Evolutionary conservation across 345 rosid genomes (phyloP).

Genomic region (Brassica nigra): DNA sequence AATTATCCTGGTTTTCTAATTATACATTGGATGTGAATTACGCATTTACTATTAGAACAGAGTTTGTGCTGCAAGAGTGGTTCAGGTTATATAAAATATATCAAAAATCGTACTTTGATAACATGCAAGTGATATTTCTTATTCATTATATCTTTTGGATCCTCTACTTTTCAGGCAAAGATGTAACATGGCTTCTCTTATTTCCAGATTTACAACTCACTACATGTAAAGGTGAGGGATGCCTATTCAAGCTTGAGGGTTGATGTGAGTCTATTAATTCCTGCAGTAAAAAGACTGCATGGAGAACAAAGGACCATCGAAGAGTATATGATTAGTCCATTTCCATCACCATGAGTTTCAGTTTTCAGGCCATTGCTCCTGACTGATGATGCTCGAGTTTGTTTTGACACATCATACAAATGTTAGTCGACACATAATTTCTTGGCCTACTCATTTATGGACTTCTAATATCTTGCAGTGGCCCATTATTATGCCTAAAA

Average conservation of each 20-base stretch:
- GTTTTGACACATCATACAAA: too few species aligned
- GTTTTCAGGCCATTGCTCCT: constrained; percentile 60
- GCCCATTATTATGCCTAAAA: too few species aligned
- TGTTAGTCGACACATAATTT: too few species aligned
- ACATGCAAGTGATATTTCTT: neutral
- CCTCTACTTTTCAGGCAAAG: neutral
- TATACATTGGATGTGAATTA: too few species aligned
- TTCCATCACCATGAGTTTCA: constrained; percentile 48
- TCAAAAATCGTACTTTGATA: neutral
- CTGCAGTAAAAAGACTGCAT: neutral
- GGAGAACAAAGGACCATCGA: constrained; percentile 43
- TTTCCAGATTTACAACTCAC: neutral
- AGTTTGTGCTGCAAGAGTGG: neutral
- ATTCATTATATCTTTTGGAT: neutral
- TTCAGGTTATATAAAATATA: neutral
- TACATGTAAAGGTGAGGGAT: neutral
- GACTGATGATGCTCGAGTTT: constrained; percentile 57
- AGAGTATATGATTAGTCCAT: constrained; percentile 51
- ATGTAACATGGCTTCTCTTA: neutral
- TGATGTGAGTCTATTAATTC: neutral
- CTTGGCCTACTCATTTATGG: too few species aligned
- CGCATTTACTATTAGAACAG: too few species aligned
- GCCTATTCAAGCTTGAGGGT: neutral
- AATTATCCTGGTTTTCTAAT: too few species aligned
- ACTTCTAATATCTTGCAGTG: too few species aligned